Percentiles rank a stretch among this genome's conserved stretches.
Evolutionary conservation across 495 filamentous ascomycete genomes (phyloP).

Genomic region (Lasiosphaeriaceae sp.): DNA sequence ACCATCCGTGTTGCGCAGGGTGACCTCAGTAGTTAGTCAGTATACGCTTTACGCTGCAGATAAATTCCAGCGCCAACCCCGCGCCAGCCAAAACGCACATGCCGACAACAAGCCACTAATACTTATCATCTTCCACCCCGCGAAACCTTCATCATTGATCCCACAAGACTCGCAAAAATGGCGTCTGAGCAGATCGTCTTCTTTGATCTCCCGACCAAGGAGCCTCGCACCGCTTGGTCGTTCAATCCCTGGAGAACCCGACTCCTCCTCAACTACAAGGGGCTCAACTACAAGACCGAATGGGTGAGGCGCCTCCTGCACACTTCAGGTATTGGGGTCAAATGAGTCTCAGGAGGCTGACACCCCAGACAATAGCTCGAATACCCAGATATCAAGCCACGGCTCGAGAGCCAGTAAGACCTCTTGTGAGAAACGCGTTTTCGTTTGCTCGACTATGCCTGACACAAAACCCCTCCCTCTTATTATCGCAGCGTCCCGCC

Average conservation of each 20-base stretch:
- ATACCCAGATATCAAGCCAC: slow-evolving; percentile 55
- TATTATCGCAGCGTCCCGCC: slow-evolving; percentile 28
- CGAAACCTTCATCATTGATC: background rate
- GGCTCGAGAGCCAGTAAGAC: slow-evolving; percentile 25
- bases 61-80: background rate
- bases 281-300: slow-evolving; percentile 58
- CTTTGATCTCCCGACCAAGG: background rate
- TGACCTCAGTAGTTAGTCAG: no score
- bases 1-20: no score
- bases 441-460: background rate
- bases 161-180: background rate
- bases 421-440: background rate
- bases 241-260: slow-evolving; percentile 30
- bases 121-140: background rate
- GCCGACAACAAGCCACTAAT: no score
- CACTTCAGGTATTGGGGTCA: no score
- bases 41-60: no score
- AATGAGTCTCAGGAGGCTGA: no score
- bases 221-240: background rate
- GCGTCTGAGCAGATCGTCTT: background rate
- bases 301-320: slow-evolving; percentile 41
- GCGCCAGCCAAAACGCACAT: no score
- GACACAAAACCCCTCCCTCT: background rate
- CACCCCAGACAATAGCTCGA: slow-evolving; percentile 31
- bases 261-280: slow-evolving; percentile 57